These are phyloP conservation scores for Coelastrella sp. DNA, from an alignment of 139 green algal genomes.

Conservation along the genomic window DNA sequence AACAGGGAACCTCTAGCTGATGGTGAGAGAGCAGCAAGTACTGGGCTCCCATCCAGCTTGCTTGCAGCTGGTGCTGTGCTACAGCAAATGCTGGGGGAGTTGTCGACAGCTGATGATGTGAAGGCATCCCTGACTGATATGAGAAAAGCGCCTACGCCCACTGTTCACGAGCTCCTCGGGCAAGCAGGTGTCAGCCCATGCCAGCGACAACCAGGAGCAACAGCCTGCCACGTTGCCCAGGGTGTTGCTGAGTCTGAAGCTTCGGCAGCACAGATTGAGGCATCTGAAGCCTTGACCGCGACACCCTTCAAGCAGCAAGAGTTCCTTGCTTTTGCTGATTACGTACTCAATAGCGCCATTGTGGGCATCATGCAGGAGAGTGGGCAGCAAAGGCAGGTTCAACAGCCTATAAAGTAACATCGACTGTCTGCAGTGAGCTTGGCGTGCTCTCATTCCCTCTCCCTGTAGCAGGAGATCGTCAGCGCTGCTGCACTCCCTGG, in stretches of 20 bases:
- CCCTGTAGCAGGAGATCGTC: too few species aligned
- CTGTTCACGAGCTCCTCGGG: too few species aligned
- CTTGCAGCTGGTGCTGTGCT: constrained; percentile 28
- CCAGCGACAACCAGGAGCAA: not conserved
- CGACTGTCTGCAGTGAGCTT: too few species aligned
- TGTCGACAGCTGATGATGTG: constrained; percentile 35
- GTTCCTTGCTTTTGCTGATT: constrained; percentile 57
- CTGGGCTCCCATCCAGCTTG: not conserved
- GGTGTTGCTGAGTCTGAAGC: too few species aligned
- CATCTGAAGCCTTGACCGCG: too few species aligned
- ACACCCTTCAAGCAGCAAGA: constrained; percentile 17
- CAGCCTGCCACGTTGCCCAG: too few species aligned
- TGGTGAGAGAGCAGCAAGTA: not conserved
- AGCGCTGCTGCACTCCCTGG: too few species aligned
- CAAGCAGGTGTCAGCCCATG: not conserved
- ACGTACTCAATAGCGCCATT: constrained; percentile 54
- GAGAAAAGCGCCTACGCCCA: too few species aligned
- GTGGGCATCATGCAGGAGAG: constrained; percentile 24
- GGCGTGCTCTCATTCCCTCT: too few species aligned
- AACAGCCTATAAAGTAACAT: not conserved
- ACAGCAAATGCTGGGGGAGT: constrained; percentile 8
- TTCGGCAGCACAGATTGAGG: too few species aligned
- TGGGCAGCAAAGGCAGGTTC: not conserved
- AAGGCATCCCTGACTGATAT: constrained; percentile 24
- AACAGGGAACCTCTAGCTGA: not conserved